Evolutionary conservation across 306 rosid species (phyloP), one percentile per base, ranked within the genome.

Genomic region (Corylus heterophylla): DNA sequence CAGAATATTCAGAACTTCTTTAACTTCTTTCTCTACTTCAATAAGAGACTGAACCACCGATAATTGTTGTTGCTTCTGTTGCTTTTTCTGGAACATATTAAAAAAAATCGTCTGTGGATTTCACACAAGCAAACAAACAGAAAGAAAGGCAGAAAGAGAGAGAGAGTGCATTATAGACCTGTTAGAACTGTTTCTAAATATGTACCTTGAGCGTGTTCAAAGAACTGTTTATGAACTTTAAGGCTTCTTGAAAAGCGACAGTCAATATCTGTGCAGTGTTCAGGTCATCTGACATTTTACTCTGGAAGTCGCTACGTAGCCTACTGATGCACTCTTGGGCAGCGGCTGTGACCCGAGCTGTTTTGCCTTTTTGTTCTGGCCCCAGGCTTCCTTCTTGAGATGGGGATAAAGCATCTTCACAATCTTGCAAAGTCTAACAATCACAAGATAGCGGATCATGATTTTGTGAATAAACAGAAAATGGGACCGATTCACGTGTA

Each of bases 201-300:
- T 59, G 67, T 87, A 91, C 99, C 97, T 95, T 95, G 48, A 91
- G 89, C 81, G 66, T 66, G 79, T 84, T 90, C 88, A 90, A 83
- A 73, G 92, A 85, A 83, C 86, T 78, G 81, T 96, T 96, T 27
- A 91, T 81, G 55, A 83, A 88, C 85, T 92, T 93, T 77, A 96
- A 86, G 71, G 91, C 96, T 44, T 96, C 97, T 89, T 85, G 98
- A 78, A 93, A 87, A 67, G 96, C 90, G 44, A 94, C 93, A 3
- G 98, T 93, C 86, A 96, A 76, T 78, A 93, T 83, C 31, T 82
- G 92, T 8, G 96, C 93, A n/a, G 99, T 91, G 88, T 88, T 96
- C 89, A 96, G 82, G 85, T 95, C 98, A 71, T 96, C 99, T 42
- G 90, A 86, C 98, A 96, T 91, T 88, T 90, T 96, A 59, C 89